phyloP scores from a whole-genome alignment of 192 early-diverging fungal genomes.

The Backusella tarrabulga region DNA sequence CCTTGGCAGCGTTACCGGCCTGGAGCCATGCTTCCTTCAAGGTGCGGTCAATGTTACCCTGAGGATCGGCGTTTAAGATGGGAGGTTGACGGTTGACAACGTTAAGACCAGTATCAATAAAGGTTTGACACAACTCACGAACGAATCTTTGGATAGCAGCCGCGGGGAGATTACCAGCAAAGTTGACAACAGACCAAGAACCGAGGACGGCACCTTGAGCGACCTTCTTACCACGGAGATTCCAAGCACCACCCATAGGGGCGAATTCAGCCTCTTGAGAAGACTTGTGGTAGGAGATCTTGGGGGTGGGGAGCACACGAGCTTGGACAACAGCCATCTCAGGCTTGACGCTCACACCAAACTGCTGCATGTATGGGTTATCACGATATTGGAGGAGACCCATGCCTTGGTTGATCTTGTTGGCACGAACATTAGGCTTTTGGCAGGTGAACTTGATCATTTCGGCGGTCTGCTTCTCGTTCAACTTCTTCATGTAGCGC shows the following conservation, averaged over 20 bases:
- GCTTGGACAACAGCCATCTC: constrained; percentile 71
- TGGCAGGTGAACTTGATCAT: constrained; percentile 95
- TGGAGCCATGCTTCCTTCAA: constrained; percentile 70
- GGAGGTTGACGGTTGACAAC: constrained; percentile 45
- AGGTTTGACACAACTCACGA: constrained; percentile 58
- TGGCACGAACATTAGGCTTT: constrained; percentile 76
- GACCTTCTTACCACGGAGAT: constrained; percentile 79
- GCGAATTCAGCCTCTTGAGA: constrained; percentile 48
- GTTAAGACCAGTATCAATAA: constrained; percentile 63
- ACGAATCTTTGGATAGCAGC: constrained; percentile 69
- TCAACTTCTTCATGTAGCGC: constrained; percentile 78
- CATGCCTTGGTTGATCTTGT: constrained; percentile 77
- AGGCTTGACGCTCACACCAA: constrained; percentile 66
- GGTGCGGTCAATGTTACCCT: constrained; percentile 66
- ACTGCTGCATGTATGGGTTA: constrained; percentile 72
- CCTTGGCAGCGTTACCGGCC: constrained; percentile 60
- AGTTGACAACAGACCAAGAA: constrained; percentile 80
- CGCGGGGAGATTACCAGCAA: constrained; percentile 53
- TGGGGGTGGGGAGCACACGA: constrained; percentile 77
- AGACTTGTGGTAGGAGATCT: constrained; percentile 58
- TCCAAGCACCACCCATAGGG: constrained; percentile 78
- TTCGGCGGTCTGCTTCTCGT: constrained; percentile 86
- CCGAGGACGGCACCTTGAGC: constrained; percentile 67
- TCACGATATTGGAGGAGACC: constrained; percentile 62
- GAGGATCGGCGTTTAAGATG: constrained; percentile 47